Base-by-base conservation (phyloP, 2,329 filamentous ascomycete genomes). In the Fusarium chaquense region DNA sequence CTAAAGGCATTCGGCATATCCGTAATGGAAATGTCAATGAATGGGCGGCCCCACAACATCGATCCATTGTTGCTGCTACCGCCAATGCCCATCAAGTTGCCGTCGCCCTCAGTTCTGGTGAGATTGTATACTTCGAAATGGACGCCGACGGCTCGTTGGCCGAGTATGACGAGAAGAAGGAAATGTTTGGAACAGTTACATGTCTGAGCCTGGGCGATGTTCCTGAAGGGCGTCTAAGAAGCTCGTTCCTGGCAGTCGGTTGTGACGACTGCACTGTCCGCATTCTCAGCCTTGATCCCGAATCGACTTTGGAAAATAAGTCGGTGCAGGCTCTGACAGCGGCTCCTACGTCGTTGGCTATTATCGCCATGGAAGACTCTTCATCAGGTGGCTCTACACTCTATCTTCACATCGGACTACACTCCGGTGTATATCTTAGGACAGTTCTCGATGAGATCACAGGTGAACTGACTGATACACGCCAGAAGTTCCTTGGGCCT, bases 91-190 rank as follows among this genome's bases (percentile, higher is more conserved):
- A 93, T 43, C 96, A 99, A 80, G 93, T 99, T 28, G 94, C 94
- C 5, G 91, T 98, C 51, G 96, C 96, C 1, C 84, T 99, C 28
- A 98, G 94, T 77, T 98, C 94, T 11, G 95, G 95, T 38, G 96
- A 99, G 79, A 95, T 99, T 68, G 93, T 97, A 43, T 99, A 98
- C 77, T 99, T 99, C 73, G 97, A 99, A 78, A 95, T 98, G 89
- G 96, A 98, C 75, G 87, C 89, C 0, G 95, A 98, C 79, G 94
- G 94, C 32, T 92, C 92, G 5, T 84, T 98, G 33, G 93, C 93
- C 35, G 95, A 98, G 81, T 97, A 98, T 71, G 92, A 98, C 70
- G 94, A 98, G 76, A 94, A 95, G 78, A 93, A 94, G 74, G 92
- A 97, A 75, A 96, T 99, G 92, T 94, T 92, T 55, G 95, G 94